Evolutionary conservation across 306 rosid genomes (phyloP).

Genomic region (peach (Prunus persica)): Prunus_persica_NCBIv2 NC_034011.1:2857001-2857500

Average conservation of each 20-base stretch:
- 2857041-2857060: neutral
- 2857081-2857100: constrained; percentile 2
- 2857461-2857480: neutral
- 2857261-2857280: constrained; percentile 15
- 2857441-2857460: neutral
- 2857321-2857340: constrained; percentile 93
- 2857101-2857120: neutral
- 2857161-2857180: neutral
- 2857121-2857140: neutral
- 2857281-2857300: constrained; percentile 99
- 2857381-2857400: neutral
- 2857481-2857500: neutral
- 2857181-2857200: neutral
- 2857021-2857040: neutral
- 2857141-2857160: no score
- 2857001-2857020: neutral
- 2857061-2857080: neutral
- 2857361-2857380: neutral
- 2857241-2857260: neutral
- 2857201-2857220: neutral
- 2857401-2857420: neutral
- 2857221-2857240: neutral
- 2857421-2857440: neutral
- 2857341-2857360: constrained; percentile 55
- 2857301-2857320: constrained; percentile 90